phyloP scores from a whole-genome alignment of 1,139 yeast species.

The Kodamaea alishanica region DNA sequence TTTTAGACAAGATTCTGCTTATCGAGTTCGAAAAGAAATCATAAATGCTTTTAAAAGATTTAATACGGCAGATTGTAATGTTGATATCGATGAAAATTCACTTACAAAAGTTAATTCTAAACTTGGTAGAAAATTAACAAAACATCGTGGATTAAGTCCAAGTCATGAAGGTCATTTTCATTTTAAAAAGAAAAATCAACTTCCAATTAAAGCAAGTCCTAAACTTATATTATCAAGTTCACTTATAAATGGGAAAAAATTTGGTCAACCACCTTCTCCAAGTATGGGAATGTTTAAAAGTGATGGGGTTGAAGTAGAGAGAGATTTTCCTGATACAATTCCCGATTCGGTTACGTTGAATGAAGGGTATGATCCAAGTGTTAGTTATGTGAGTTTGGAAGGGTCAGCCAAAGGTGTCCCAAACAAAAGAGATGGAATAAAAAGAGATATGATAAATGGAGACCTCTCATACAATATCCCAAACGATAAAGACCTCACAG shows the following conservation, averaged over 20 bases:
- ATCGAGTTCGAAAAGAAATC: slow-evolving; percentile 27
- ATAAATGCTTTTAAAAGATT: slow-evolving; percentile 2
- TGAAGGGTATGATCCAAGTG: no score
- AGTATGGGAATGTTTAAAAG: background rate
- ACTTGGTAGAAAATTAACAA: slow-evolving; percentile 8
- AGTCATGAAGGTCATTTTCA: slow-evolving; percentile 5
- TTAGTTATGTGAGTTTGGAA: no score
- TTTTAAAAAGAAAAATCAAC: slow-evolving; percentile 4
- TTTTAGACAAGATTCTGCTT: slow-evolving; percentile 74
- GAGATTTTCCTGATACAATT: no score
- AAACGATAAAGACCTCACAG: no score
- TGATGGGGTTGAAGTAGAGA: background rate
- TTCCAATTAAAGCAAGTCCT: slow-evolving; percentile 1
- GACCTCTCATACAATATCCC: background rate
- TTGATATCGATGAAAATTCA: background rate
- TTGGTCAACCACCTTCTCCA: background rate
- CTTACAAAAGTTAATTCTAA: background rate
- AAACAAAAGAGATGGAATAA: no score
- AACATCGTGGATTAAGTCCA: slow-evolving; percentile 13
- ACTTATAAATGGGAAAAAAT: slow-evolving; percentile 5
- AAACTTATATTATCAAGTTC: slow-evolving; percentile 9
- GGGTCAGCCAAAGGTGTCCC: no score
- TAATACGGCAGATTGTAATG: background rate
- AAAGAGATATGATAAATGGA: no score
- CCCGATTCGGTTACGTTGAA: no score